A percentile compares a stretch with the other conserved stretches of the same genome.
These are phyloP conservation scores for Phaffia australis DNA, from an alignment of 768 basidiomycete species.

Conservation along the genomic window DNA sequence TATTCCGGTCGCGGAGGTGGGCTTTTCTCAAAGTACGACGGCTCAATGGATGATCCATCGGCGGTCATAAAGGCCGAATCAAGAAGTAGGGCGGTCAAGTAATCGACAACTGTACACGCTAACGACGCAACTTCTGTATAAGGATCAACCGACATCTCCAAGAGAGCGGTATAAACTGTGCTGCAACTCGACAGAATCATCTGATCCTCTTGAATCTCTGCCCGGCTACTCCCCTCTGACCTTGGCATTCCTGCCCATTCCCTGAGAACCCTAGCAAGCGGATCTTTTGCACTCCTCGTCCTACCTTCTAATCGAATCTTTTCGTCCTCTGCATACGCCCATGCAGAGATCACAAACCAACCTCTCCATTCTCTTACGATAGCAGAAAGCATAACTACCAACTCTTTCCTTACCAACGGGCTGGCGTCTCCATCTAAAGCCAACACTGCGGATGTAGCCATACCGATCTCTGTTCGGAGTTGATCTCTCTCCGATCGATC, in stretches of 20 bases:
- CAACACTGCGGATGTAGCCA: slow-evolving; percentile 77
- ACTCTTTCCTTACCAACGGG: slow-evolving; percentile 90
- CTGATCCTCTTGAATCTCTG: slow-evolving; percentile 53
- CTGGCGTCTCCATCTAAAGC: slow-evolving; percentile 87
- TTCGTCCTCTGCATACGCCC: slow-evolving; percentile 92
- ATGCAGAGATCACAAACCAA: slow-evolving; percentile 89
- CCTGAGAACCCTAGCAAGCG: slow-evolving; percentile 57
- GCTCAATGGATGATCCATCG: slow-evolving; percentile 51
- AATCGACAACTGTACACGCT: slow-evolving; percentile 84
- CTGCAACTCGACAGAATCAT: slow-evolving; percentile 84
- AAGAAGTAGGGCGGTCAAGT: slow-evolving; percentile 75
- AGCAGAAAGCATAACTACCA: slow-evolving; percentile 80
- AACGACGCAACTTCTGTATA: slow-evolving; percentile 84
- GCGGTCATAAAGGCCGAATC: slow-evolving; percentile 78
- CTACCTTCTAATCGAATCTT: slow-evolving; percentile 12
- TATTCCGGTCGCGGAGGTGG: slow-evolving; percentile 3
- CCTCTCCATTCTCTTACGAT: slow-evolving; percentile 94
- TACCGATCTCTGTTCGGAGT: slow-evolving; percentile 65
- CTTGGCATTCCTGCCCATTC: slow-evolving; percentile 54
- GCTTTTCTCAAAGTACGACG: slow-evolving; percentile 22
- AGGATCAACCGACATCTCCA: slow-evolving; percentile 86
- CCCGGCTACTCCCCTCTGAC: slow-evolving; percentile 47
- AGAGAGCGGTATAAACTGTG: slow-evolving; percentile 74
- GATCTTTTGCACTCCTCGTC: slow-evolving; percentile 46
- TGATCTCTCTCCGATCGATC: slow-evolving; percentile 40